These are phyloP conservation scores for Boletus rex-veris DNA, from an alignment of 768 basidiomycete species.

Conservation along the genomic window DNA sequence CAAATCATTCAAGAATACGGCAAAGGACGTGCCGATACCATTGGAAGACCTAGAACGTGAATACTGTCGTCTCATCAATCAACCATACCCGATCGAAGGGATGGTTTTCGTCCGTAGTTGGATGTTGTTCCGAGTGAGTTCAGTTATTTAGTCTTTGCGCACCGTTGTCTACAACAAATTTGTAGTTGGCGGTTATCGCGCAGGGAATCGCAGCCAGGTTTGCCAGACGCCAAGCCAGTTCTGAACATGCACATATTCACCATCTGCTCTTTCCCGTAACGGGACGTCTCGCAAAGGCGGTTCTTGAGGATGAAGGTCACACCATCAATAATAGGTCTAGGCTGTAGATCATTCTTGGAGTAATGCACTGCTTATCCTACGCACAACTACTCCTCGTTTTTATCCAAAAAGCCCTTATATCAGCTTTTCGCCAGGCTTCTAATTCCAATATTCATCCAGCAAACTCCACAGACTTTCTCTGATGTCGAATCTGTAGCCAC, in stretches of 20 bases:
- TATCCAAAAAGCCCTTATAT: slow-evolving; percentile 16
- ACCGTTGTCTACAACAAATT: slow-evolving; percentile 1
- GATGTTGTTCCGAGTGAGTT: slow-evolving; percentile 75
- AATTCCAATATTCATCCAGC: slow-evolving; percentile 19
- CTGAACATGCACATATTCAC: slow-evolving; percentile 62
- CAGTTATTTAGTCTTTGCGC: not conserved
- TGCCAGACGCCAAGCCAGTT: slow-evolving; percentile 85
- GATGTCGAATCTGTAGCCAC: slow-evolving; percentile 19
- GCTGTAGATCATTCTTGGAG: slow-evolving; percentile 17
- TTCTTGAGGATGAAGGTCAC: slow-evolving; percentile 53
- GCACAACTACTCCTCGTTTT: slow-evolving; percentile 12
- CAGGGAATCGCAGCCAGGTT: slow-evolving; percentile 90
- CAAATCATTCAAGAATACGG: slow-evolving; percentile 62
- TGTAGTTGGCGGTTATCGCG: slow-evolving; percentile 70
- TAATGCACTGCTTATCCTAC: not conserved
- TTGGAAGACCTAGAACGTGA: slow-evolving; percentile 77
- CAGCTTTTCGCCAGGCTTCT: slow-evolving; percentile 7
- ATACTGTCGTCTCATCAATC: slow-evolving; percentile 64
- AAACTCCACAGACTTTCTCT: slow-evolving; percentile 18
- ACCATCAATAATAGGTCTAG: slow-evolving; percentile 23
- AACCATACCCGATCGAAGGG: slow-evolving; percentile 70
- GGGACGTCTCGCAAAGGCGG: slow-evolving; percentile 58
- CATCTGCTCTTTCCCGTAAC: slow-evolving; percentile 51
- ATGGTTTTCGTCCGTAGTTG: slow-evolving; percentile 83
- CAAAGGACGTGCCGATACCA: slow-evolving; percentile 54